A percentile compares a stretch with the other conserved stretches of the same genome.
phyloP scores from a whole-genome alignment of 176 grass and related monocot species.

The Thalia dealbata region DNA sequence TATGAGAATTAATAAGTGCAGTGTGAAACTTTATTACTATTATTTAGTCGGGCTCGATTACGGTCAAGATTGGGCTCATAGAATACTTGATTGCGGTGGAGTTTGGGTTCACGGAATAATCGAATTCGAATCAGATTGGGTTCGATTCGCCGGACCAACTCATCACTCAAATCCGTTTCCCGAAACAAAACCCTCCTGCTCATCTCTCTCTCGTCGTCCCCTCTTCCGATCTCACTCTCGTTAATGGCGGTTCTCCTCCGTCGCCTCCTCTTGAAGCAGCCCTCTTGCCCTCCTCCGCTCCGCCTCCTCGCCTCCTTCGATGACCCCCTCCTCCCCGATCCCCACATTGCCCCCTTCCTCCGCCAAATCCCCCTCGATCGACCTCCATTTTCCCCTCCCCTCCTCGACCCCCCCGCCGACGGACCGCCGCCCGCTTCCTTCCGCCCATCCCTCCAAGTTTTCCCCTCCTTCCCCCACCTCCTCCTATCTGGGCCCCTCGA shows the following conservation, averaged over 20 bases:
- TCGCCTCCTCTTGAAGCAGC: constrained; percentile 3
- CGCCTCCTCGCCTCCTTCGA: neutral
- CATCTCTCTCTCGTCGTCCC: no score
- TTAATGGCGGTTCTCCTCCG: constrained; percentile 9
- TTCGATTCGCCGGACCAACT: neutral
- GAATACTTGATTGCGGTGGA: neutral
- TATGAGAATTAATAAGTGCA: no score
- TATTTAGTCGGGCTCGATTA: neutral
- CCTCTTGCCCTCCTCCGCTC: neutral
- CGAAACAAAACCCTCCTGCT: neutral
- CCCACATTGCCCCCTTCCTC: no score
- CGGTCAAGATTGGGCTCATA: neutral
- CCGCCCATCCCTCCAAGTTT: neutral
- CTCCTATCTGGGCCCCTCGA: constrained; percentile 23
- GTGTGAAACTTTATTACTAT: no score
- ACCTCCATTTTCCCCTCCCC: neutral
- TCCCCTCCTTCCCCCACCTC: constrained; percentile 33
- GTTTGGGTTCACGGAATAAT: neutral
- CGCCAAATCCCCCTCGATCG: neutral
- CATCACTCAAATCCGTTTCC: neutral
- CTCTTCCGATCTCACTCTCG: neutral
- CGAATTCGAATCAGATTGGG: neutral
- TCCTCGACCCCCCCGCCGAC: neutral
- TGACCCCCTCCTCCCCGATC: neutral
- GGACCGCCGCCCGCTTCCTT: neutral